A percentile compares a stretch with the other conserved stretches of the same genome.
Conservation (phyloP, 1,139 yeast genomes). For the Candida glucosophila region DNA sequence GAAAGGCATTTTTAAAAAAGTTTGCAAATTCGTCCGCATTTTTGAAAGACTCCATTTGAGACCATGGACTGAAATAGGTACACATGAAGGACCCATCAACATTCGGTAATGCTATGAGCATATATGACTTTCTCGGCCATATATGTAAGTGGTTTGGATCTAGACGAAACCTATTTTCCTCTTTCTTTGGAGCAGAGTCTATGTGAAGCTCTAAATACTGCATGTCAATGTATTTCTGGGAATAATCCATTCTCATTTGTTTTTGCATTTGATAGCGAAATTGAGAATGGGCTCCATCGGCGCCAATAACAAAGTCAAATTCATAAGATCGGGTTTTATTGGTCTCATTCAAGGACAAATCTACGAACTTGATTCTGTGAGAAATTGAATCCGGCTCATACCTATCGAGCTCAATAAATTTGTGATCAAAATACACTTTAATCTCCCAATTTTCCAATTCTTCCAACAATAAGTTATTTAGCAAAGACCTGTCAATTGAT, state of each 20-base stretch:
- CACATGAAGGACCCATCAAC: conserved; percentile 81
- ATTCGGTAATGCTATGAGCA: conserved; percentile 88
- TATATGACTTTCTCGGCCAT: conserved; percentile 83
- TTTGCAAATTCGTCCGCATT: conserved; percentile 30
- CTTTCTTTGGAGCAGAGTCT: conserved; percentile 55
- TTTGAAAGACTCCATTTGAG: conserved; percentile 45
- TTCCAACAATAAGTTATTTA: conserved; percentile 57
- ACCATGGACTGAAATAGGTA: conserved; percentile 83
- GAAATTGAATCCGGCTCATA: conserved; percentile 12
- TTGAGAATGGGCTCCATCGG: conserved; percentile 81
- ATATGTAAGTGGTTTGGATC: conserved; percentile 80
- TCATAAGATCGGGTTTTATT: conserved; percentile 12
- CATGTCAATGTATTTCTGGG: conserved; percentile 77
- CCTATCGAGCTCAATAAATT: conserved; percentile 33
- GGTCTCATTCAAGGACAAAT: conserved; percentile 6
- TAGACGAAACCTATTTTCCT: conserved; percentile 27
- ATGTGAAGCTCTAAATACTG: conserved; percentile 76
- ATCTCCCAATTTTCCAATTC: conserved; percentile 43
- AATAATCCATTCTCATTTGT: conserved; percentile 56
- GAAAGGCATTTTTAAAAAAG: conserved; percentile 57
- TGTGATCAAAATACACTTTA: conserved; percentile 46
- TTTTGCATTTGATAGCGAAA: conserved; percentile 66
- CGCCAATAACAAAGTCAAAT: conserved; percentile 64
- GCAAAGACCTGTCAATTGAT: conserved; percentile 68
- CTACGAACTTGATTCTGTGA: conserved; percentile 20